phyloP scores from a whole-genome alignment of 768 basidiomycete genomes.

The Rhodotorula babjevae region DNA sequence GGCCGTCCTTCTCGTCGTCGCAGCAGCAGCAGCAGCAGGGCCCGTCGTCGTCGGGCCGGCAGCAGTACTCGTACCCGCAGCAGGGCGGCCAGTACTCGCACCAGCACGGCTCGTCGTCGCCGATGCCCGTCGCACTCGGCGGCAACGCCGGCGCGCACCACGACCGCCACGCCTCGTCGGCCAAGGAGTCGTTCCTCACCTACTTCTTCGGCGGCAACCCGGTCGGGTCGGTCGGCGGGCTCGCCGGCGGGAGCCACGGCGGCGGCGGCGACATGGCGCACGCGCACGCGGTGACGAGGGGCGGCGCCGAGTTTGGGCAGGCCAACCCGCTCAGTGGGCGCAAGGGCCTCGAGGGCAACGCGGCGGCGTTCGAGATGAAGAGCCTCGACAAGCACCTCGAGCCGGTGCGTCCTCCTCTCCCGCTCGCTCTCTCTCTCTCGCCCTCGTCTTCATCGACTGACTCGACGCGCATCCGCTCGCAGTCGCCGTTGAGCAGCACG shows the following conservation, averaged over 20 bases:
- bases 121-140: not conserved
- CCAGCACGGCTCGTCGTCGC: not conserved
- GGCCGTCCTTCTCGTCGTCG: not conserved
- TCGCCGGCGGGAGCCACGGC: not conserved
- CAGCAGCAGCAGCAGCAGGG: not conserved
- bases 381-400: constrained; percentile 96
- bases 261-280: not conserved
- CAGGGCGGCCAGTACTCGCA: not conserved
- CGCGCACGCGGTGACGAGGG: not conserved
- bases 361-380: constrained; percentile 95
- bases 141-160: not conserved
- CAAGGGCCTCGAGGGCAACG: constrained; percentile 62
- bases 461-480: constrained; percentile 8
- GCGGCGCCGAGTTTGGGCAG: constrained; percentile 5
- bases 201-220: constrained; percentile 84
- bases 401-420: constrained; percentile 71
- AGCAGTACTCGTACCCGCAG: too few species aligned
- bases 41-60: not conserved
- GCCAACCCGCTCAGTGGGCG: constrained; percentile 46
- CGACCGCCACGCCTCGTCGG: constrained; percentile 45
- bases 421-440: not conserved
- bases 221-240: not conserved
- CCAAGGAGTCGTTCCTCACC: constrained; percentile 88
- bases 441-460: not conserved
- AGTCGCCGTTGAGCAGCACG: constrained; percentile 56